phyloP scores from a whole-genome alignment of 495 filamentous ascomycete species.

The Neurospora sp. region DNA sequence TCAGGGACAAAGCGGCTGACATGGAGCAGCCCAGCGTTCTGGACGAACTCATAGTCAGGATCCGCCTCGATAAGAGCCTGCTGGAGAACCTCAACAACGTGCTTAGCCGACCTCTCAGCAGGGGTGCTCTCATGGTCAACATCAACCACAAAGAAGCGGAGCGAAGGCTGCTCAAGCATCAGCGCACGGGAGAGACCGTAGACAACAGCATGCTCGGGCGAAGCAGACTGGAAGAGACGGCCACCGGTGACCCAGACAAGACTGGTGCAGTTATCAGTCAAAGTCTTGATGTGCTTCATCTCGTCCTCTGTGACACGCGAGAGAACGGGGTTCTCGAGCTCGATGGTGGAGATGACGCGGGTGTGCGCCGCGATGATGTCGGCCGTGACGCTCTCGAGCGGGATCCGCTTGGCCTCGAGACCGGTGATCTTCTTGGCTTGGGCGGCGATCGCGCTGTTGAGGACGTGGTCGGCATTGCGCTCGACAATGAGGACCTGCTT shows the following conservation, averaged over 20 bases:
- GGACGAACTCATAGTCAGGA: constrained; percentile 21
- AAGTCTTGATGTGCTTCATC: constrained; percentile 9
- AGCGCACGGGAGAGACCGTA: constrained; percentile 22
- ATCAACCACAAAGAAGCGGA: constrained; percentile 17
- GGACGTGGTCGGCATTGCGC: neutral
- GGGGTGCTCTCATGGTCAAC: constrained; percentile 13
- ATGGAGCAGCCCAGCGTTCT: constrained; percentile 17
- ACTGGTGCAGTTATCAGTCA: constrained; percentile 24
- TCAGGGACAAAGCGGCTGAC: constrained; percentile 18
- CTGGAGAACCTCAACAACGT: constrained; percentile 12
- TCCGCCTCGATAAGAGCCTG: constrained; percentile 9
- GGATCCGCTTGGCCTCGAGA: neutral
- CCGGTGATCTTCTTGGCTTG: neutral
- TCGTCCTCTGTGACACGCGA: neutral
- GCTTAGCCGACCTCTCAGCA: neutral
- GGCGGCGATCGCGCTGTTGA: neutral
- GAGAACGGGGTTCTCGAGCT: neutral
- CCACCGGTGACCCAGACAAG: constrained; percentile 24
- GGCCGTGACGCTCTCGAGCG: neutral
- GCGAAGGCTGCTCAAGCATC: constrained; percentile 18
- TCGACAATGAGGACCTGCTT: neutral
- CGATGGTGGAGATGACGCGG: constrained; percentile 4
- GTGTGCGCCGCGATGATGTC: constrained; percentile 5
- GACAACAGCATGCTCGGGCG: constrained; percentile 14
- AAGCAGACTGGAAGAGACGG: constrained; percentile 4